A percentile compares a stretch with the other conserved stretches of the same genome.
phyloP scores from a whole-genome alignment of 2,329 filamentous ascomycete genomes.

The Parafenestella ontariensis region DNA sequence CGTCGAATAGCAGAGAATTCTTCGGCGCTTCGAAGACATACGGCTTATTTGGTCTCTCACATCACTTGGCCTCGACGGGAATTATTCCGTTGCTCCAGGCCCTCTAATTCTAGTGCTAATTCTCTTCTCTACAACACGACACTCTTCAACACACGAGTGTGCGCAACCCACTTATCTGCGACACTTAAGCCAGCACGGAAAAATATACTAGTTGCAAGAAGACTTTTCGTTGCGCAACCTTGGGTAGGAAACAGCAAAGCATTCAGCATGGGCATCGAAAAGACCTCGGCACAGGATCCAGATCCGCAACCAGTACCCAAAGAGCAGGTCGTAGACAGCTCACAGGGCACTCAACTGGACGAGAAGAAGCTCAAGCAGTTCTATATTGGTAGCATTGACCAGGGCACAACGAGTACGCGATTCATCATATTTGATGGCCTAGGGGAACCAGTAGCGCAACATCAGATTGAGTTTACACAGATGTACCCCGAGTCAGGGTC shows the following conservation, averaged over 20 bases:
- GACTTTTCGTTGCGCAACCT: conserved; percentile 3
- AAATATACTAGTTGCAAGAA: conserved; percentile 15
- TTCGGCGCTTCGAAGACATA: conserved; percentile 3
- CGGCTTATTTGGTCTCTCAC: neutral
- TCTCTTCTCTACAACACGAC: neutral
- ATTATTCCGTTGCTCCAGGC: conserved; percentile 9
- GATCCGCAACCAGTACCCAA: conserved; percentile 45
- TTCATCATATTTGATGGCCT: conserved; percentile 88
- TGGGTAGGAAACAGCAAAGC: neutral
- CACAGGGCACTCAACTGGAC: conserved; percentile 33
- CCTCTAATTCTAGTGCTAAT: conserved; percentile 2
- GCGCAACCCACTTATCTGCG: conserved; percentile 18
- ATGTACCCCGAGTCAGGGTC: conserved; percentile 86
- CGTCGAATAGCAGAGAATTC: conserved; percentile 2
- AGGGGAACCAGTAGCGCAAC: conserved; percentile 78
- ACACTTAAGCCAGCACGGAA: conserved; percentile 20
- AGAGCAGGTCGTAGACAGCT: conserved; percentile 30
- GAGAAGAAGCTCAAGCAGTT: conserved; percentile 56
- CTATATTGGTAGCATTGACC: conserved; percentile 88
- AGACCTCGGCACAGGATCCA: conserved; percentile 30
- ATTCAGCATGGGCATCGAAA: conserved; percentile 36
- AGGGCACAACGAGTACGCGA: conserved; percentile 86
- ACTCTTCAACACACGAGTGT: conserved; percentile 12
- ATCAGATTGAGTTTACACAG: conserved; percentile 88
- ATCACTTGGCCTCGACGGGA: conserved; percentile 6